Base-by-base conservation (phyloP, 306 rosid species). In the Vachellia pachyceras region DNA sequence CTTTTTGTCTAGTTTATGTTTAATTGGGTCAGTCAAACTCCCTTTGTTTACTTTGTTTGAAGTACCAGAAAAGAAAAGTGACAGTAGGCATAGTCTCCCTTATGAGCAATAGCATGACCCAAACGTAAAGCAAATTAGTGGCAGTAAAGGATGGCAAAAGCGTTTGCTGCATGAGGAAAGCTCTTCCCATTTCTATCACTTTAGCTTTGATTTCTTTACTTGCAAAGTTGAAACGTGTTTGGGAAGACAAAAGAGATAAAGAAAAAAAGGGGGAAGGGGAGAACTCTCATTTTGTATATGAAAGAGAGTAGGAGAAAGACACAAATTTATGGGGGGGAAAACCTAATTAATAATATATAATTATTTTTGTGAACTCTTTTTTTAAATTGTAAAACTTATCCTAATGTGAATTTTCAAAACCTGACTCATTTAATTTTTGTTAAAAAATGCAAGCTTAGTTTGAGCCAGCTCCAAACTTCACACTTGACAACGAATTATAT, bases 151-250 rank as follows among this genome's bases (percentile, higher is more conserved):
- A 69, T 64, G 57, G 15, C 58, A 55, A 73, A 52, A 58, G 73
- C 7, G 15, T 55, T 55, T 18, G 72, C 52, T 36, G 23, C 45
- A 67, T 25, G 42, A 67, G 42, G 72, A 83, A 83, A 83, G 80
- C 79, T 79, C 77, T 58, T 79, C 60, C 47, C 57, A 83, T 73
- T 73, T 83, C 41, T 20, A 67, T 54, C 46, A 4, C 78, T 69
- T 69, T 68, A 47, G 50, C 60, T 15, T 54, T 36, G 45, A 65
- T 73, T 69, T 79, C 60, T 74, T 79, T 12, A 69, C 74, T 12
- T 22, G 3, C 39, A 69, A 69, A 69, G 54, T 69, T 42, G 73
- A 68, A 68, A 40, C 22, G 46, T 42, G 45, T 69, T 8, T 12
- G 22, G 23, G 23, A 17, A 65, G 41, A 35, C 69, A 0, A 6